Evolutionary conservation across 2,329 filamentous ascomycete genomes (phyloP).

Genomic region (Colletotrichum tamarilloi): DNA sequence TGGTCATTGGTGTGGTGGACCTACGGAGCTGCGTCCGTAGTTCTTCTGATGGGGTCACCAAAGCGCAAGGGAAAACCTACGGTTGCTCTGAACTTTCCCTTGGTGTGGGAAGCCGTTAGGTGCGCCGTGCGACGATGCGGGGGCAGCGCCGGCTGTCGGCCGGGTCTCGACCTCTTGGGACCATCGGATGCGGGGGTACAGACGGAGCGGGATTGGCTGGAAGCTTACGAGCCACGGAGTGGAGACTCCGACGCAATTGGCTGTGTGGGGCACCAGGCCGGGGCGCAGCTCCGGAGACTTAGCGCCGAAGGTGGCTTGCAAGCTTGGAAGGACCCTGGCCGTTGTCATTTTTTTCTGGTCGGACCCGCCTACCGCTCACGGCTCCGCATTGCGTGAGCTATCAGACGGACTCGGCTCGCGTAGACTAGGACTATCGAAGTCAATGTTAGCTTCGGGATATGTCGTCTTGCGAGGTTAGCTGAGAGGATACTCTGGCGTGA

Average conservation of each 20-base stretch:
- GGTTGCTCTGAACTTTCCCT: background rate
- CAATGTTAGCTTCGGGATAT: background rate
- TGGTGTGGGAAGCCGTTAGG: background rate
- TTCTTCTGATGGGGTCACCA: background rate
- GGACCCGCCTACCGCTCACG: background rate
- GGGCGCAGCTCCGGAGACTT: background rate
- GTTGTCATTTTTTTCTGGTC: background rate
- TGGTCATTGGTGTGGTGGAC: background rate
- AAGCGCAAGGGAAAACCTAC: background rate
- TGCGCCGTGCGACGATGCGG: background rate
- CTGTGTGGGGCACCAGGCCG: background rate
- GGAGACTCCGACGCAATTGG: background rate
- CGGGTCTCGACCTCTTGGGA: background rate
- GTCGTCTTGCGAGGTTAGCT: background rate
- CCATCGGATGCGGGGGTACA: background rate
- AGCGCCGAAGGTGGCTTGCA: background rate
- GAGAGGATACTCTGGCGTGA: background rate
- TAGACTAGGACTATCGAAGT: background rate
- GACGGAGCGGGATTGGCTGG: background rate
- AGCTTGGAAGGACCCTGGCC: background rate
- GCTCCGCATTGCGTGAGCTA: background rate
- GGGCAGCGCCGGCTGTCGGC: background rate
- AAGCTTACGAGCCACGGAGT: background rate
- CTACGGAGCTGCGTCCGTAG: background rate
- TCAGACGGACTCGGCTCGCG: background rate